Conservation (phyloP, 2,329 filamentous ascomycete species). For the Botrytis porri region DNA sequence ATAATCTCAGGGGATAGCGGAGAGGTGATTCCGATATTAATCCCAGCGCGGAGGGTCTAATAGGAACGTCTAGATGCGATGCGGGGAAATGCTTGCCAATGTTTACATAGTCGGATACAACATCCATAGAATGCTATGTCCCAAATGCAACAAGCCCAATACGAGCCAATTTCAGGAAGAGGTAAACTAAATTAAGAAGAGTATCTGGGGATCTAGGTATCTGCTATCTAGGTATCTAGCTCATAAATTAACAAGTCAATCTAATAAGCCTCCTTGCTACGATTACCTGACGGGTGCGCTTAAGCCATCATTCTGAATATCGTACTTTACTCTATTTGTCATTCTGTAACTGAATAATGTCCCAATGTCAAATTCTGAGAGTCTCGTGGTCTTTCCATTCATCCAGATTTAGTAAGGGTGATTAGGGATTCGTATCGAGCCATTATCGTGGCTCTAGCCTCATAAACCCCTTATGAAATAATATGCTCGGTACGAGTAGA, state of each 20-base stretch:
- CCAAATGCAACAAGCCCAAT: background rate
- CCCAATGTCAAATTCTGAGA: background rate
- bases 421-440: background rate
- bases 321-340: background rate
- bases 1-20: conserved; percentile 6
- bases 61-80: conserved; percentile 12
- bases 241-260: background rate
- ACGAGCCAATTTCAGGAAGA: background rate
- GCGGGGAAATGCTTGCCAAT: conserved; percentile 15
- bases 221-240: background rate
- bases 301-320: background rate
- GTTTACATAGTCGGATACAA: background rate
- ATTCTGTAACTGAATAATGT: background rate
- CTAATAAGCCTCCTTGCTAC: background rate
- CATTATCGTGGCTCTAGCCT: background rate
- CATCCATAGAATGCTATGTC: background rate
- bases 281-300: background rate
- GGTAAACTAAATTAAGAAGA: background rate
- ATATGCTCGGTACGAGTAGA: background rate
- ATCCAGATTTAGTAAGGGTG: background rate
- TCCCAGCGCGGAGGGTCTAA: background rate
- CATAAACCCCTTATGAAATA: background rate
- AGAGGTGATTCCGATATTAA: conserved; percentile 4
- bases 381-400: conserved; percentile 2
- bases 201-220: background rate